These are phyloP conservation scores for Fragaria ananassa DNA, from an alignment of 306 rosid genomes.

Conservation along the genomic window DNA sequence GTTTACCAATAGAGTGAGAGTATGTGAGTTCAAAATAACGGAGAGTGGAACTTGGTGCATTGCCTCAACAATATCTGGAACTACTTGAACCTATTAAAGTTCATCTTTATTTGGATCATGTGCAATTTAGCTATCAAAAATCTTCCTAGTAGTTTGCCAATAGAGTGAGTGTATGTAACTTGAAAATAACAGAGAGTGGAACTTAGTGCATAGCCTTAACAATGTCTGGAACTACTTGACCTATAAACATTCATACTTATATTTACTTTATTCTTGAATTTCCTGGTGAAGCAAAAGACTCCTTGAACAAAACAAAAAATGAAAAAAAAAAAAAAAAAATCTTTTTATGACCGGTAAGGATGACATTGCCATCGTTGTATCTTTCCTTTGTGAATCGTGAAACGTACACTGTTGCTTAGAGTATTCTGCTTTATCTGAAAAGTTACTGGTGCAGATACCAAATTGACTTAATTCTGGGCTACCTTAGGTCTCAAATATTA, in stretches of 20 bases:
- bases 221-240: not conserved
- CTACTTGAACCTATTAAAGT: not conserved
- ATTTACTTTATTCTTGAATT: not conserved
- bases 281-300: not conserved
- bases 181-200: not conserved
- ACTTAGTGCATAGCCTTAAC: not conserved
- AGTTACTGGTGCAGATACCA: not conserved
- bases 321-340: too few relatives aligned
- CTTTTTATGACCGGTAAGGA: not conserved
- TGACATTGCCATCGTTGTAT: not conserved
- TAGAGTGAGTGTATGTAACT: not conserved
- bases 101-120: not conserved
- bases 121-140: too few relatives aligned
- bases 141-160: not conserved
- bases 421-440: not conserved
- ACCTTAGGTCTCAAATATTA: not conserved
- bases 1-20: not conserved
- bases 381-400: not conserved
- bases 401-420: not conserved
- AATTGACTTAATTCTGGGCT: not conserved
- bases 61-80: not conserved
- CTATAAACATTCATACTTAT: not conserved
- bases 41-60: not conserved
- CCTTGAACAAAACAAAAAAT: not conserved
- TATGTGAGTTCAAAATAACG: not conserved